A percentile compares a stretch with the other conserved stretches of the same genome.
Evolutionary conservation across 176 grass and related monocot genomes (phyloP).

Genomic region (Carex myosuroides): DNA sequence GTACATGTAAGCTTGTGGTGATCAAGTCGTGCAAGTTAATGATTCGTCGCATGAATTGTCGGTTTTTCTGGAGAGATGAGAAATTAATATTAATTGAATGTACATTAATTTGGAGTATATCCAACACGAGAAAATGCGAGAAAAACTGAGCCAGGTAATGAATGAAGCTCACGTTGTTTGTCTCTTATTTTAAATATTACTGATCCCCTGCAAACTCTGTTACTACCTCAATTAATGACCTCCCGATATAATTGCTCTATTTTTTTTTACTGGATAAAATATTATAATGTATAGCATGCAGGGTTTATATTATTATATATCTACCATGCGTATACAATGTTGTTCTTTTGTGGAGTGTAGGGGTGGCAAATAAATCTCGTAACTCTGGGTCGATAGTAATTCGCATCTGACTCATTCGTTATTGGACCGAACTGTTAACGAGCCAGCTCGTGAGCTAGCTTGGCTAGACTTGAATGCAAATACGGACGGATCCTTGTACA

Average conservation of each 20-base stretch:
- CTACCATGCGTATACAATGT: too few species aligned
- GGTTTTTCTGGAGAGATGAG: neutral
- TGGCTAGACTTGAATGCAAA: too few species aligned
- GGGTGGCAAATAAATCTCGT: too few species aligned
- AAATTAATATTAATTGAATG: neutral
- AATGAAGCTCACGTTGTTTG: slow-evolving; percentile 20
- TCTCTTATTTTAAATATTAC: neutral
- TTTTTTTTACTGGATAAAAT: neutral
- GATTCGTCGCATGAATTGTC: too few species aligned
- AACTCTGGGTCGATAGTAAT: too few species aligned
- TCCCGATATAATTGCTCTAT: neutral
- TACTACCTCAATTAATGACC: neutral
- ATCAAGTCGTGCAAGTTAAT: neutral
- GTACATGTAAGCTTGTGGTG: neutral
- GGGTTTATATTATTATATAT: neutral
- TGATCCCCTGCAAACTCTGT: neutral
- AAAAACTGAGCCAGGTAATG: neutral
- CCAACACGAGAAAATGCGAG: neutral
- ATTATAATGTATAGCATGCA: too few species aligned
- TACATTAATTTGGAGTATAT: neutral
- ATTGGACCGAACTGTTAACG: too few species aligned
- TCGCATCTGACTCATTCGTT: too few species aligned
- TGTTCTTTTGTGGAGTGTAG: too few species aligned
- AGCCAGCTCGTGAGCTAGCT: too few species aligned
- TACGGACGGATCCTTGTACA: neutral